phyloP scores from a whole-genome alignment of 2,329 filamentous ascomycete genomes.

The Endocalyx cinctus region DNA sequence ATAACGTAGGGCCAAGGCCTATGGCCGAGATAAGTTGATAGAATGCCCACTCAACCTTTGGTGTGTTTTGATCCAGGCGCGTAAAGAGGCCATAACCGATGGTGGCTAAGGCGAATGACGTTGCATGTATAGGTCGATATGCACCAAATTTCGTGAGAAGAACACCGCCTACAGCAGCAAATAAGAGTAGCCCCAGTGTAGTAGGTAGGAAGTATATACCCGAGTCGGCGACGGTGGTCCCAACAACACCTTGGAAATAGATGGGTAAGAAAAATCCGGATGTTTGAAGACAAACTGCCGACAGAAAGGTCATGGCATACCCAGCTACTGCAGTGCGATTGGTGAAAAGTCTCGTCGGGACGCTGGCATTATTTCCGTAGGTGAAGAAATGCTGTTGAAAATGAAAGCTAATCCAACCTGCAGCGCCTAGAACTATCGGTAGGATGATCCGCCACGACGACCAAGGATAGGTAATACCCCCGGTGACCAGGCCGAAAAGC shows the following conservation, averaged over 20 bases:
- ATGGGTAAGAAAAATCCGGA: conserved; percentile 33
- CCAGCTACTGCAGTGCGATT: conserved; percentile 31
- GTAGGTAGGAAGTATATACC: conserved; percentile 23
- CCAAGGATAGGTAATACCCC: conserved; percentile 8
- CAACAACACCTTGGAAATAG: conserved; percentile 36
- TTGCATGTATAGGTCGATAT: conserved; percentile 16
- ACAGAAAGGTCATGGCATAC: conserved; percentile 29
- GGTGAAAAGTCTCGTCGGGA: conserved; percentile 30
- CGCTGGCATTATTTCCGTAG: conserved; percentile 22
- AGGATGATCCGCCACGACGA: conserved; percentile 6
- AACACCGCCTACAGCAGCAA: conserved; percentile 10
- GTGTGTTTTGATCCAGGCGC: conserved; percentile 25
- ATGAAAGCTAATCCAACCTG: conserved; percentile 7
- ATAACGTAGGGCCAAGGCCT: conserved; percentile 33
- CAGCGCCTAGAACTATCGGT: conserved; percentile 7
- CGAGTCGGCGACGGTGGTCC: conserved; percentile 18
- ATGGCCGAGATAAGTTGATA: conserved; percentile 30
- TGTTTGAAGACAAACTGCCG: conserved; percentile 28
- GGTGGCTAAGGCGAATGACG: conserved; percentile 22
- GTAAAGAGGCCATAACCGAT: conserved; percentile 32
- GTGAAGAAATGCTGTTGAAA: conserved; percentile 2
- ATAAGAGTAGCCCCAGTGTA: conserved; percentile 6
- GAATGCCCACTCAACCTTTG: conserved; percentile 28
- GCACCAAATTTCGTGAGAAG: conserved; percentile 20
- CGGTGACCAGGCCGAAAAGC: conserved; percentile 30